Evolutionary conservation across 1,284 basidiomycete genomes (phyloP), one percentile per base, ranked within the genome.

Genomic region (Ganoderma leucocontextum): DNA sequence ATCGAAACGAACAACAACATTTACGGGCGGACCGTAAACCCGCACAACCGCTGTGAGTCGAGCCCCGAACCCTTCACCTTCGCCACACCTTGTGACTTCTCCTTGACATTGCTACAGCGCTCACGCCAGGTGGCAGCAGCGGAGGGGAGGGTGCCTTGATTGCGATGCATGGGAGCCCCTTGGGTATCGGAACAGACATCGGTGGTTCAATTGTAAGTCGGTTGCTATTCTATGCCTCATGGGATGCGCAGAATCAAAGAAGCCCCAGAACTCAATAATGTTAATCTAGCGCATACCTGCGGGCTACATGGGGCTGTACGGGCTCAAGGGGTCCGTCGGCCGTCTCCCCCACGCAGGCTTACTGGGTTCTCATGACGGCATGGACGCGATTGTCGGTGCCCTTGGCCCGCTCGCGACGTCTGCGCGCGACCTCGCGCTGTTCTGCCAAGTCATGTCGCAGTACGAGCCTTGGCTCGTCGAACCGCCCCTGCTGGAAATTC

Each of bases 91-190:
- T 62, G 66, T 68, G 66, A 67, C 68, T 39, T 47, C 44, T 57
- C 58, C 62, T 64, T 67, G 64, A 68, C 69, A 67, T 64, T 47
- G 39, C 63, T 63, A 58, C 69, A 79, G 77, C 69, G 59, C 78
- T 88, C 33, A 84, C 85, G n/a, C 76, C 84, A 2, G 89, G 89
- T n/a, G 89, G 89, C 19, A 87, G 85, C 68, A 86, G 84, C 60
- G 89, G 89, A 59, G 89, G 89, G 42, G 91, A 93, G 78, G 87
- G 89, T 53, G 89, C 90, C 4, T 78, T 92, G 62, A 78, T 91
- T 44, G 84, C 86, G n/a, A 78, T 86, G 64, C 82, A 82, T 36
- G 90, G 89, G n/a, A 85, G 84, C 64, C 81, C 83, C 33, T 70
- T 91, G 49, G 90, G 90, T 1, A 80, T 91, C 42, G 89, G 89